Evolutionary conservation across 768 basidiomycete species (phyloP).

Genomic region (Pleurotus djamor): DNA sequence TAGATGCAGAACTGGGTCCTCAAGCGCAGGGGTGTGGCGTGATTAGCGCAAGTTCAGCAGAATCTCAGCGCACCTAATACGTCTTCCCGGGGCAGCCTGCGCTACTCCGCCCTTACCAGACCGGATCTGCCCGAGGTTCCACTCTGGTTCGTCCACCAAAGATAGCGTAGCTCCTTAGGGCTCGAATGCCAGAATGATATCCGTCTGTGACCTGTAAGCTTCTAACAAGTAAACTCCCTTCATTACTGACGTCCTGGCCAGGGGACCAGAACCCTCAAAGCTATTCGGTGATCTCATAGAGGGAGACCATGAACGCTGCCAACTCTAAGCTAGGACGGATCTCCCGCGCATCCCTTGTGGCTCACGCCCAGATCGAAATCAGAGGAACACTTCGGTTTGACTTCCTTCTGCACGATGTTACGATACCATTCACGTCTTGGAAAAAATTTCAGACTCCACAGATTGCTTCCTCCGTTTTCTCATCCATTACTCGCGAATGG

Average conservation of each 20-base stretch:
- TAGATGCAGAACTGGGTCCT: background rate
- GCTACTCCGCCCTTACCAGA: background rate
- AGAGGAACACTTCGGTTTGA: background rate
- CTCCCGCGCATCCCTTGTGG: background rate
- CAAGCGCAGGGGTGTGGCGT: background rate
- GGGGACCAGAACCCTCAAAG: background rate
- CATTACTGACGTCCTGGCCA: background rate
- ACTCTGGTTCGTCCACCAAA: background rate
- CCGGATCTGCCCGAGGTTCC: background rate
- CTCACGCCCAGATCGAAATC: too few species aligned
- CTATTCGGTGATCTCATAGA: background rate
- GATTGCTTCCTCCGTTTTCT: too few species aligned
- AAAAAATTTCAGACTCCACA: too few species aligned
- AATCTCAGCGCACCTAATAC: background rate
- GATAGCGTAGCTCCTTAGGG: slow-evolving; percentile 1
- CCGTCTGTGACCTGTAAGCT: background rate
- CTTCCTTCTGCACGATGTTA: background rate
- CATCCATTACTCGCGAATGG: too few species aligned
- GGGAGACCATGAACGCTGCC: background rate
- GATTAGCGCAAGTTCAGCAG: background rate
- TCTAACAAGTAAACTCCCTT: background rate
- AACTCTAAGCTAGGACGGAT: background rate
- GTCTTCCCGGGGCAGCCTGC: background rate
- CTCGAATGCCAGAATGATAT: background rate
- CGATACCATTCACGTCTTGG: too few species aligned